Base-by-base conservation (phyloP, 2,329 filamentous ascomycete species). In the Aspergillus jensenii region DNA sequence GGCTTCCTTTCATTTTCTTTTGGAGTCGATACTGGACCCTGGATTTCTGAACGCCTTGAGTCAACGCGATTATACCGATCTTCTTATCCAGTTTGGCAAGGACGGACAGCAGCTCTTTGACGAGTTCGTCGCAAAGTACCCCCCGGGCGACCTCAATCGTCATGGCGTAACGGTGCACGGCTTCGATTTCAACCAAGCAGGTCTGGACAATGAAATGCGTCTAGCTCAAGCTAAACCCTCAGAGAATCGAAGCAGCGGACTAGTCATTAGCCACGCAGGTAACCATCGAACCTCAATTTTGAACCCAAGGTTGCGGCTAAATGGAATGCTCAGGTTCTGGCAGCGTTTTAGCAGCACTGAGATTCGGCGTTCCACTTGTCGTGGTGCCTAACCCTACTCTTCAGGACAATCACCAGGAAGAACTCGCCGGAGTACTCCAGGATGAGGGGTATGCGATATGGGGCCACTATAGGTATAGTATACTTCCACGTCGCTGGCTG, bases 251-350 rank as follows among this genome's bases (percentile, higher is more conserved):
- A 59, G 59, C 23, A 83, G 87, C 7, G 95, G 95, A 0, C 78
- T 95, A 17, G 84, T 97, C 33, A 89, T 99, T 59, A 91, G 89
- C 45, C 95, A 99, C 78, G 93, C 92, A 62, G 95, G 93, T 93
- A 79, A 66, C 51, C 23, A 44, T 11, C 8, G 11, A 17, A 44
- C 23, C 37, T 31, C 14, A 44, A 15, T 47, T 25, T 48, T 23
- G n/a, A 21, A 9, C 39, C 55, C 17, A 19, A 27, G 12, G 51
- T 9, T 40, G 17, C 14, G 14, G 35, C 50, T 54, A 33, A 53
- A 6, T 51, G 12, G 15, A 37, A 37, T n/a, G 9, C 15, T 25
- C 52, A 96, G 93, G 93, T 15, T 93, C 93, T 12, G 95, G 95
- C 8, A 92, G 91, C 3, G 92, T 98, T 27, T 81, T 98, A 0